Base-by-base conservation (phyloP, 139 green algal species). In the Coccomyxa sp. region DNA sequence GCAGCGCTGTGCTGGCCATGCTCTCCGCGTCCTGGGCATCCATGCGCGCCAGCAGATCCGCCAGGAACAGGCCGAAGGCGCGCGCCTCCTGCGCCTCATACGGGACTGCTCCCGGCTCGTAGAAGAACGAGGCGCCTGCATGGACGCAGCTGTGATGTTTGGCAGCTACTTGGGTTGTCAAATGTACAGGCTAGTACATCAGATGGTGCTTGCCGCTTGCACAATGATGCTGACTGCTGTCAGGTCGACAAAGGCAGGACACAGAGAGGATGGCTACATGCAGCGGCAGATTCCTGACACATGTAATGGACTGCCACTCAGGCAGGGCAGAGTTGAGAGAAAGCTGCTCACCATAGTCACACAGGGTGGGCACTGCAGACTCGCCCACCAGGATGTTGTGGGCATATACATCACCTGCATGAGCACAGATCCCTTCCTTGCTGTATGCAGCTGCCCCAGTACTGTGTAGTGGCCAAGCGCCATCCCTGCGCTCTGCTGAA, bases 371-470 rank as follows among this genome's bases (percentile, higher is more conserved):
- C 8, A 80, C 55, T 27, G 79, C 86, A 0, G 84, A 36, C 31
- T 82, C 71, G 14, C 87, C 82, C 18, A 83, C 84, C 41, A 95
- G 81, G 16, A 93, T 70, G 79, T 97, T 97, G 88, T 97, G 92
- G 0, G 88, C 92, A 55, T 97, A 97, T 70, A 97, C 88, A 74
- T 97, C 92, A 10, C 92, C 91, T 79, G n/a, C n/a, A n/a, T n/a
- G n/a, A n/a, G n/a, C n/a, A n/a, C n/a, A n/a, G n/a, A n/a, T n/a
- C n/a, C n/a, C n/a, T n/a, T n/a, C n/a, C n/a, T n/a, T n/a, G n/a
- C n/a, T n/a, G n/a, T n/a, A n/a, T n/a, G n/a, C n/a, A n/a, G n/a
- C n/a, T n/a, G n/a, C n/a, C n/a, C n/a, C n/a, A n/a, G n/a, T n/a
- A n/a, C n/a, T n/a, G n/a, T n/a, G n/a, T n/a, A n/a, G n/a, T n/a